Percentiles rank a stretch among this genome's conserved stretches.
Evolutionary conservation across 352 stramenopile species (phyloP).

Genomic region (Blastocystis sp.): DNA sequence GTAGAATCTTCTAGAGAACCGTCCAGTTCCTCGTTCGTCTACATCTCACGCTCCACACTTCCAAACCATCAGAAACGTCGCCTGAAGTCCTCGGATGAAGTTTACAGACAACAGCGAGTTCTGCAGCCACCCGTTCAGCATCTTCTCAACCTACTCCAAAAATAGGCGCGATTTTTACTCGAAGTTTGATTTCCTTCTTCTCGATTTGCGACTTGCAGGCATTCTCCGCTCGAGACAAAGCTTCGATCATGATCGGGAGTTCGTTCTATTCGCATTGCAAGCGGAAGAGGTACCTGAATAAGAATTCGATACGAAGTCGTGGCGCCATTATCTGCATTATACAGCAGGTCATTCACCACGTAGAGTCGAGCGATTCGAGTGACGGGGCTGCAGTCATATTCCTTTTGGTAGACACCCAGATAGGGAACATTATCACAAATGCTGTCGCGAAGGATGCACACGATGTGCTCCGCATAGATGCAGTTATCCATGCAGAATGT

Average conservation of each 20-base stretch:
- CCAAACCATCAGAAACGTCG: neutral
- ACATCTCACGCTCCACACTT: neutral
- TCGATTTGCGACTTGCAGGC: neutral
- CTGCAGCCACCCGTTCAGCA: slow-evolving; percentile 8
- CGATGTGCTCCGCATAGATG: slow-evolving; percentile 33
- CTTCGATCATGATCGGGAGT: slow-evolving; percentile 24
- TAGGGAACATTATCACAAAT: slow-evolving; percentile 47
- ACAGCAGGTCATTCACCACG: slow-evolving; percentile 39
- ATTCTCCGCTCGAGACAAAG: neutral
- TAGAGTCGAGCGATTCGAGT: slow-evolving; percentile 1
- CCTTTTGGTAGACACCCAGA: neutral
- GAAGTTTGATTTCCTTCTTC: slow-evolving; percentile 29
- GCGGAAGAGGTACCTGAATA: neutral
- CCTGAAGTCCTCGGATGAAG: neutral
- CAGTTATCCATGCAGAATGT: slow-evolving; percentile 49
- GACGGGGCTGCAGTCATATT: neutral
- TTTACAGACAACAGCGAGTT: neutral
- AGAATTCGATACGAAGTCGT: slow-evolving; percentile 21
- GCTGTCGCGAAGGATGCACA: slow-evolving; percentile 37
- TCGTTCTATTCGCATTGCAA: neutral
- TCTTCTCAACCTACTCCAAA: neutral
- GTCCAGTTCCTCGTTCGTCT: neutral
- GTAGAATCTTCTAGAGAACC: neutral
- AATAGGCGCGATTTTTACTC: neutral
- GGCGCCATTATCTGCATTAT: slow-evolving; percentile 20